Percentiles rank a stretch among this genome's conserved stretches.
phyloP scores from a whole-genome alignment of 306 rosid genomes.

The Castanea mollissima region DNA sequence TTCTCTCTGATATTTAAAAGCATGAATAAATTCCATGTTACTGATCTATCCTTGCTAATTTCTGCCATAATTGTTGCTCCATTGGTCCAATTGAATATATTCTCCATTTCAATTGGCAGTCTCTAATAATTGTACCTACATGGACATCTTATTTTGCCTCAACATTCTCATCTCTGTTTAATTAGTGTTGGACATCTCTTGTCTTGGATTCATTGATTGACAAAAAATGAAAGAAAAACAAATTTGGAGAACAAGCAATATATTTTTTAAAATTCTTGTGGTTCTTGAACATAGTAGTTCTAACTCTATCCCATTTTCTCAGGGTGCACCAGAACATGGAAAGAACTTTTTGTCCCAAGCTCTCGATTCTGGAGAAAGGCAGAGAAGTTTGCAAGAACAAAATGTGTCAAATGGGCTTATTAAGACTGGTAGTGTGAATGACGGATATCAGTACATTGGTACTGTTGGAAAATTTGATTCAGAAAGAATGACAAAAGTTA shows the following conservation, averaged over 20 bases:
- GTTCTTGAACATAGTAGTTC: conserved; percentile 3
- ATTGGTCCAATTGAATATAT: neutral
- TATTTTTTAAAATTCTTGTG: neutral
- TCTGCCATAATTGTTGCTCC: neutral
- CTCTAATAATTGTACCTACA: too few relatives aligned
- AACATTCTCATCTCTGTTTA: neutral
- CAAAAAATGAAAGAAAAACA: neutral
- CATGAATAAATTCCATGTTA: neutral
- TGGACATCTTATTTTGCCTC: too few relatives aligned
- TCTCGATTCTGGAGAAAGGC: conserved; percentile 40
- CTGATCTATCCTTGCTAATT: neutral
- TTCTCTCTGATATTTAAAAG: neutral
- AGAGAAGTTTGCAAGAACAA: conserved; percentile 34
- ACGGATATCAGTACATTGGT: conserved; percentile 29
- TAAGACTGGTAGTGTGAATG: conserved; percentile 35
- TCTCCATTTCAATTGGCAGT: neutral
- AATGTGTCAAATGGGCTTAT: conserved; percentile 24
- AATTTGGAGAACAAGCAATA: neutral
- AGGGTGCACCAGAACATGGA: conserved; percentile 42
- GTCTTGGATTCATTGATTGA: neutral
- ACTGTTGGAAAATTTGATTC: conserved; percentile 38
- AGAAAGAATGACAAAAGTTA: conserved; percentile 34
- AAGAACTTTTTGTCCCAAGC: conserved; percentile 37
- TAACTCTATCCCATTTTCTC: conserved; percentile 30
- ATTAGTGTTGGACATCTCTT: neutral